Base-by-base conservation (phyloP, 495 filamentous ascomycete species). In the Friedmanniomyces simplex region DNA sequence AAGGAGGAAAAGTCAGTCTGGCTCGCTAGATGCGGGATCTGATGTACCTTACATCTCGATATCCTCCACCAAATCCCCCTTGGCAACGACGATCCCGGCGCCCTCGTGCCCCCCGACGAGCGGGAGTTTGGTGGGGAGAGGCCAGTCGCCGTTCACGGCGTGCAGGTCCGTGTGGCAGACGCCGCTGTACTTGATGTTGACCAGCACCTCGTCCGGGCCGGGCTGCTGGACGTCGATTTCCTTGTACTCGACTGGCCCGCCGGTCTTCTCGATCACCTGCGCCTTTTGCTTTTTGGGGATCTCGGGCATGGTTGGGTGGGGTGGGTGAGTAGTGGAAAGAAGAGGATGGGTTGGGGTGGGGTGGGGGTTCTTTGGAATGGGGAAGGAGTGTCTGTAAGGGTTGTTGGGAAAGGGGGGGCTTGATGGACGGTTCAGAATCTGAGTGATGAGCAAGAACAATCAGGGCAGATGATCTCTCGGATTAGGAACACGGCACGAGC, bases 21-120 rank as follows among this genome's bases (percentile, higher is more conserved):
- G 41, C 21, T n/a, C 22, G 6, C 14, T 7, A 3, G 13, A 25
- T 25, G 18, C 45, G 30, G 30, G 26, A 59, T 93, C 32, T 12
- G 8, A 8, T 7, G 6, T 2, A 4, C 21, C 58, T 56, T 21
- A 61, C 58, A 63, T 76, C 65, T 89, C 71, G 57, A 91, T 71
- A 41, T 87, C 86, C 12, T 78, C 73, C 21, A 89, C 88, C 10
- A 90, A 75, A 8, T 80, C 72, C 59, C 90, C 90, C 54, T 77
- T 77, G 24, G 88, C 87, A 20, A 94, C 89, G 32, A 96, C 86
- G 39, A 90, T 72, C 66, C 90, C 90, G 30, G 90, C 87, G 52
- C 66, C 91, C 73, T 95, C 90, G 73, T 96, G 91, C n/a, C 91
- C 91, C 64, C 91, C 90, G 41, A 96, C 84, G n/a, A 95, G 77